Base-by-base conservation (phyloP, 2,329 filamentous ascomycete species). In the Verticillium klebahnii region DNA sequence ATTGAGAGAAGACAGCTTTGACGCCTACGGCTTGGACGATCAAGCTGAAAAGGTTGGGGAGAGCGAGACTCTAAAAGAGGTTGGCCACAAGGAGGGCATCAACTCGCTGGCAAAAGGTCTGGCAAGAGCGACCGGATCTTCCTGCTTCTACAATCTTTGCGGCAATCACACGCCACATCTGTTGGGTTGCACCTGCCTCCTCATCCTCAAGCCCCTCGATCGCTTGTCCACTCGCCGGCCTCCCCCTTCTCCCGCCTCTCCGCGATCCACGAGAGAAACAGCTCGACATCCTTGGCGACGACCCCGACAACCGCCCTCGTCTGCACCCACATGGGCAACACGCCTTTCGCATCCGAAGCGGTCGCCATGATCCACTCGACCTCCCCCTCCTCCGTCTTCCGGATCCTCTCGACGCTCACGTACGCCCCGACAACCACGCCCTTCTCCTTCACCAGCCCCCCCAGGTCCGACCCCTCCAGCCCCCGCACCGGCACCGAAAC, bases 341-440 rank as follows among this genome's bases (percentile, higher is more conserved):
- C 73, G 0, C 91, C 91, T 60, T 81, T 81, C 0, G 90, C 90
- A 71, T 93, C 85, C 63, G 87, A 89, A 12, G 87, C 84, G 11
- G 90, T 93, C 9, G 86, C 89, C 89, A 94, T 93, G 62, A 89
- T 78, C 91, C 91, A 95, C 73, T 89, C 87, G 56, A 91, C 80
- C 19, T 75, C 72, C 1, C 40, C 40, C 19, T n/a, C 77, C 75
- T n/a, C 67, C 5, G 82, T 63, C 68, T 80, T 76, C 61, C 81
- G 75, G 37, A 89, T 75, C 56, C 84, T 76, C 76, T 93, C 90
- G 1, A 92, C 78, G 65, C 85, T 88, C 32, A 80, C 84, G 68
- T 92, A 92, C 11, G 78, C 77, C 4, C 84, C 90, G 34, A 82
- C 73, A 8, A 87, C 82, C 3, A 84, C 73, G 34, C 74, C 78